Evolutionary conservation across 1,139 yeast species (phyloP).

Genomic region (Taphrina confusa): DNA sequence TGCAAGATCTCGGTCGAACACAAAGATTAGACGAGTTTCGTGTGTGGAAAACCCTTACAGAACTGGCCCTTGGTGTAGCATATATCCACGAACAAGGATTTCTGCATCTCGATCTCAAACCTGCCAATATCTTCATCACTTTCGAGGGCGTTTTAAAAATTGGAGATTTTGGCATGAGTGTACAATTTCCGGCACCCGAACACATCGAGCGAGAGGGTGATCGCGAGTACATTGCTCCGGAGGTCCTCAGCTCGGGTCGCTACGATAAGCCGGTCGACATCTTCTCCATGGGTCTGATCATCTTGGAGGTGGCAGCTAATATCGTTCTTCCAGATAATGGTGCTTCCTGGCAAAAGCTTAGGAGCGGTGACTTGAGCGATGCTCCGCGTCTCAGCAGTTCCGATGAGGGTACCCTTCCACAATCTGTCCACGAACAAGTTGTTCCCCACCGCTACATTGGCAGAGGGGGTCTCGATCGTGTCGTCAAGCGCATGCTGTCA

Average conservation of each 20-base stretch:
- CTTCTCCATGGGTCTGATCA: slow-evolving; percentile 85
- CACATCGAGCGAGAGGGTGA: slow-evolving; percentile 91
- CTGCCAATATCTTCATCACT: slow-evolving; percentile 90
- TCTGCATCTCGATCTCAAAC: slow-evolving; percentile 85
- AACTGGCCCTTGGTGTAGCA: slow-evolving; percentile 71
- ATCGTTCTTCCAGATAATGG: slow-evolving; percentile 95
- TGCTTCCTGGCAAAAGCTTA: slow-evolving; percentile 89
- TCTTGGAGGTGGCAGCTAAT: slow-evolving; percentile 94
- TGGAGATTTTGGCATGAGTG: slow-evolving; percentile 83
- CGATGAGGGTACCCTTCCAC: slow-evolving; percentile 17
- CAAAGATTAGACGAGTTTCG: slow-evolving; percentile 86
- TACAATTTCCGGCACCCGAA: slow-evolving; percentile 53
- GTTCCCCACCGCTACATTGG: slow-evolving; percentile 35
- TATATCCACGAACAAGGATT: slow-evolving; percentile 77
- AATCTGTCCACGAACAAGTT: slow-evolving; percentile 20
- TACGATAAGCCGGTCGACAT: slow-evolving; percentile 94
- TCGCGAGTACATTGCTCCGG: slow-evolving; percentile 97
- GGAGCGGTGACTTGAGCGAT: slow-evolving; percentile 94
- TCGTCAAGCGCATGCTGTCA: slow-evolving; percentile 85
- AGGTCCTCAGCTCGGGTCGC: slow-evolving; percentile 74
- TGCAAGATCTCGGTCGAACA: slow-evolving; percentile 77
- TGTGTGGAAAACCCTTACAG: slow-evolving; percentile 92
- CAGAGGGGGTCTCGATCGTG: slow-evolving; percentile 60
- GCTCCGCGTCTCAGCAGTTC: slow-evolving; percentile 46
- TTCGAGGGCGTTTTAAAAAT: slow-evolving; percentile 89